phyloP scores from a whole-genome alignment of 192 early-diverging fungal genomes.

The Backusella morwellensis region DNA sequence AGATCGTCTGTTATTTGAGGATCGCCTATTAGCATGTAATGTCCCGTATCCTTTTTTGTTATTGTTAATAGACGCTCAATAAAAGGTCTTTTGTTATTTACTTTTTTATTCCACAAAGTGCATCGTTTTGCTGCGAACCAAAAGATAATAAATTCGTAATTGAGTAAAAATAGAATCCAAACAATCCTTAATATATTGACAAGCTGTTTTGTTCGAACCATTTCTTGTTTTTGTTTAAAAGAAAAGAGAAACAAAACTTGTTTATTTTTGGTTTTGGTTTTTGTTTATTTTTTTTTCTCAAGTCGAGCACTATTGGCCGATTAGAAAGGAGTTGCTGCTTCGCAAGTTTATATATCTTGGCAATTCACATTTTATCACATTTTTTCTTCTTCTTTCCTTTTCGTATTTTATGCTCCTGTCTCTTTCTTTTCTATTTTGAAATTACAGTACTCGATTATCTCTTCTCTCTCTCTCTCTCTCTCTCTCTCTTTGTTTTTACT shows the following conservation, averaged over 20 bases:
- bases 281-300: background rate
- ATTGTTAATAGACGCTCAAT: background rate
- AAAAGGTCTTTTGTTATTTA: background rate
- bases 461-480: background rate
- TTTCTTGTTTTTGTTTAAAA: background rate
- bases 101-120: background rate
- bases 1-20: constrained; percentile 91
- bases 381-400: background rate
- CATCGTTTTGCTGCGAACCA: constrained; percentile 12
- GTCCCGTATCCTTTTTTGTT: background rate
- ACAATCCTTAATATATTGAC: constrained; percentile 4
- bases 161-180: constrained; percentile 16
- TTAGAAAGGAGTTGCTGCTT: too few relatives aligned
- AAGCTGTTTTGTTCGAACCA: background rate
- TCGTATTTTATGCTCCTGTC: background rate
- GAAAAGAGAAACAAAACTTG: background rate
- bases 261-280: background rate
- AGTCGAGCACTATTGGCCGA: background rate
- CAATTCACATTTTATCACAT: background rate
- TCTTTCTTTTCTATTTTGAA: background rate
- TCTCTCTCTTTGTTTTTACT: background rate
- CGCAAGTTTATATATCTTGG: background rate
- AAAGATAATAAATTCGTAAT: constrained; percentile 13
- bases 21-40: constrained; percentile 78
- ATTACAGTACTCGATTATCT: background rate